Percentiles rank a stretch among this genome's conserved stretches.
Conservation (phyloP, 2,329 filamentous ascomycete genomes). For the Botrytis aclada region DNA sequence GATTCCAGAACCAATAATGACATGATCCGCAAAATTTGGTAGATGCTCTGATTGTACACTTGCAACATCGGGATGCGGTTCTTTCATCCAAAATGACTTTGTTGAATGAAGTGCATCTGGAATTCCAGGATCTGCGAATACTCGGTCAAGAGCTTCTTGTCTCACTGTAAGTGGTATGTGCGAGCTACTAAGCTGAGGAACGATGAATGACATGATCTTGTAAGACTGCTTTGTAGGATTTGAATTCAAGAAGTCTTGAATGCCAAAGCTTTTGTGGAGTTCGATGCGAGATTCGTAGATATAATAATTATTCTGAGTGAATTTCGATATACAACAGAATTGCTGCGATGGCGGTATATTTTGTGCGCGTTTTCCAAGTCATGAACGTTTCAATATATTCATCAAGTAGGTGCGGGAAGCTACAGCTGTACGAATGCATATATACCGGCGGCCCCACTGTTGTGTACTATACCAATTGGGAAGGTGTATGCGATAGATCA, state of each 20-base stretch:
- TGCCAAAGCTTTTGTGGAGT: neutral
- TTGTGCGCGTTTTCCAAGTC: neutral
- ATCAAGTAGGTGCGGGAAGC: neutral
- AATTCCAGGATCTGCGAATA: constrained; percentile 9
- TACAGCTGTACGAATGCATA: neutral
- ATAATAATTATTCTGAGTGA: neutral
- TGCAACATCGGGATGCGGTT: constrained; percentile 3
- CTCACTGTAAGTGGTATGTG: neutral
- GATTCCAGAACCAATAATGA: constrained; percentile 28
- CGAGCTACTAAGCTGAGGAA: neutral
- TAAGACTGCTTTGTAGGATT: neutral
- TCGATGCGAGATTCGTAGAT: neutral
- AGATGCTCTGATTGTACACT: neutral
- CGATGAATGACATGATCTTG: constrained; percentile 1
- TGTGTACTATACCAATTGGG: neutral
- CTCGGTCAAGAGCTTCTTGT: constrained; percentile 12
- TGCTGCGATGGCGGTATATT: neutral
- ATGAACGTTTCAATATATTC: neutral
- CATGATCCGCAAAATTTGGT: constrained; percentile 19
- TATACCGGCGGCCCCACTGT: neutral
- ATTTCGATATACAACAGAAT: neutral
- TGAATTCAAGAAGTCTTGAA: neutral
- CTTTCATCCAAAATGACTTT: constrained; percentile 14
- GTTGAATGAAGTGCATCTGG: neutral
- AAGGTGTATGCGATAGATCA: neutral